A percentile compares a stretch with the other conserved stretches of the same genome.
phyloP scores from a whole-genome alignment of 805 yeast species.

The Myxozyma geophila region DNA sequence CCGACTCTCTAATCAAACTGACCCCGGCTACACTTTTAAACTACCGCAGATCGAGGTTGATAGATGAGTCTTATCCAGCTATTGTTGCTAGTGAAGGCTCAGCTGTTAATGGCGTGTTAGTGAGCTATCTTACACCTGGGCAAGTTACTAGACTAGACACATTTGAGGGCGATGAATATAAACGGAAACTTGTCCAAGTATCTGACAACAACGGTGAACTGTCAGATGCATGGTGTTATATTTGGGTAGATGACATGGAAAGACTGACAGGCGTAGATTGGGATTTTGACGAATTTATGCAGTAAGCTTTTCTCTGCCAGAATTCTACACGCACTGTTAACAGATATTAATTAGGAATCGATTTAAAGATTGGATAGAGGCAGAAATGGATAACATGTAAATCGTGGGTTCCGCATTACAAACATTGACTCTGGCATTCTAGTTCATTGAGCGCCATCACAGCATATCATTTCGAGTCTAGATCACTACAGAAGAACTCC shows the following conservation, averaged over 20 bases:
- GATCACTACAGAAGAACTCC: no score
- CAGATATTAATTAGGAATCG: neutral
- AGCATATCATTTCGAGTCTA: no score
- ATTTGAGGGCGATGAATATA: conserved; percentile 40
- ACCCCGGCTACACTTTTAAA: conserved; percentile 21
- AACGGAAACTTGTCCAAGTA: conserved; percentile 26
- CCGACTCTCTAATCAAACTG: conserved; percentile 11
- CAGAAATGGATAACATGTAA: conserved; percentile 17
- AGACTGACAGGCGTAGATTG: conserved; percentile 33
- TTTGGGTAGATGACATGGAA: conserved; percentile 35
- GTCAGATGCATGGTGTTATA: conserved; percentile 32
- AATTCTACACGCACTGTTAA: neutral
- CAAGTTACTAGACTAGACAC: conserved; percentile 34
- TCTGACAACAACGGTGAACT: neutral
- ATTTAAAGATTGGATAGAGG: conserved; percentile 23
- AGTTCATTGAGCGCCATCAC: no score
- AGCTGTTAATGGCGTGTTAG: conserved; percentile 32
- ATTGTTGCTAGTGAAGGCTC: neutral
- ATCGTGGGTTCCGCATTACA: no score
- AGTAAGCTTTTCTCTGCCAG: conserved; percentile 14
- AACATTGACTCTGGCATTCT: no score
- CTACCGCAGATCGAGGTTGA: conserved; percentile 24
- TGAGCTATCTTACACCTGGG: conserved; percentile 23
- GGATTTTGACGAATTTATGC: conserved; percentile 33
- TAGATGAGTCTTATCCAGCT: conserved; percentile 38